Percentiles rank a stretch among this genome's conserved stretches.
Evolutionary conservation across 1,139 yeast genomes (phyloP).

Genomic region (Chernovozyma sophiae-reginae): DNA sequence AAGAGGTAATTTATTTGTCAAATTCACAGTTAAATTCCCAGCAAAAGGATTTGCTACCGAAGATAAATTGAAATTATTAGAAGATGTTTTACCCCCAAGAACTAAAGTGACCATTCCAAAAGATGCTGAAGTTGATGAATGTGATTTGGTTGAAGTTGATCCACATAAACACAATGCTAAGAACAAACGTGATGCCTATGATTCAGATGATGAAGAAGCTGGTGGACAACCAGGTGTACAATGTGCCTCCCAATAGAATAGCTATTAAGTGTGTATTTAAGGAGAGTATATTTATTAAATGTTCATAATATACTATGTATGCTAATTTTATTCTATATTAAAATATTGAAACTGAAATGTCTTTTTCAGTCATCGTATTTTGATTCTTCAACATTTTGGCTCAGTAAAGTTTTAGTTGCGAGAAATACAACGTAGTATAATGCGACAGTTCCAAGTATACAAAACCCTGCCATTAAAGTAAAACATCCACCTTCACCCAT

Average conservation of each 20-base stretch:
- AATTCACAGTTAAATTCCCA: conserved; percentile 74
- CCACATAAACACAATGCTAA: conserved; percentile 53
- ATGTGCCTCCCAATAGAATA: conserved; percentile 72
- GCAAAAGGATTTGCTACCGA: conserved; percentile 57
- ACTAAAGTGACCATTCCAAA: conserved; percentile 50
- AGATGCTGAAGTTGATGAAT: conserved; percentile 75
- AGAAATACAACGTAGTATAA: background rate
- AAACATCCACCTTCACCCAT: conserved; percentile 22
- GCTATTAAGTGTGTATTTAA: background rate
- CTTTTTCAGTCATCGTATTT: too few relatives aligned
- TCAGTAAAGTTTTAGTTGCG: too few relatives aligned
- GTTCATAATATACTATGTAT: background rate
- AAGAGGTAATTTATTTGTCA: conserved; percentile 66
- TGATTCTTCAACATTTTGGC: background rate
- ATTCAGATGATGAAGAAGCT: conserved; percentile 65
- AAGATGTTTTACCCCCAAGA: conserved; percentile 66
- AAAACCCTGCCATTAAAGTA: conserved; percentile 19
- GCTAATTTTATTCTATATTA: background rate
- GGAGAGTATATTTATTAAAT: background rate
- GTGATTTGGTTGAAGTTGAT: conserved; percentile 63
- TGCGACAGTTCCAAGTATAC: conserved; percentile 5
- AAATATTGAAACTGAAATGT: background rate
- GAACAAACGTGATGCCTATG: conserved; percentile 52
- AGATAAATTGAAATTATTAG: conserved; percentile 63
- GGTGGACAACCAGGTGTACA: conserved; percentile 70